Conservation (phyloP, 108 stramenopile genomes). For the Seminavis robusta region DNA sequence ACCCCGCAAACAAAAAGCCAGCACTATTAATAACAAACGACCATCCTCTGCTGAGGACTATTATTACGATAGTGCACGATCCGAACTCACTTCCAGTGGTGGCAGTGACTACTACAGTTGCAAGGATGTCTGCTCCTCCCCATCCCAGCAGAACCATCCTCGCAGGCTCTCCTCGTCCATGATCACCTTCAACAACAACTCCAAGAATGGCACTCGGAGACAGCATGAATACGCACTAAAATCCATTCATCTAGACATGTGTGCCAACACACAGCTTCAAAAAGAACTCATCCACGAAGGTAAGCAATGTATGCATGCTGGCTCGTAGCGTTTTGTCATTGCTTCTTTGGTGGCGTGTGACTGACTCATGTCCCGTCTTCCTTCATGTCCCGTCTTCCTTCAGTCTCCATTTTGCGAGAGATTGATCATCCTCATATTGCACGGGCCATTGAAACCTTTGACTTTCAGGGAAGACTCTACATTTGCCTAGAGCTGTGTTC, state of each 20-base stretch:
- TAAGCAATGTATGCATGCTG: too few relatives aligned
- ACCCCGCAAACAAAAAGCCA: not conserved
- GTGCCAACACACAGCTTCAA: constrained; percentile 22
- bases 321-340: too few relatives aligned
- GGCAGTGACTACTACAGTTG: not conserved
- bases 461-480: constrained; percentile 34
- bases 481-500: constrained; percentile 57
- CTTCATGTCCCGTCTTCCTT: too few relatives aligned
- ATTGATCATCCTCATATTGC: constrained; percentile 93
- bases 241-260: constrained; percentile 57
- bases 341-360: too few relatives aligned
- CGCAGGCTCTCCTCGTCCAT: too few relatives aligned
- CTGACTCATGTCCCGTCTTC: too few relatives aligned
- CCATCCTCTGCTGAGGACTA: too few relatives aligned
- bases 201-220: too few relatives aligned
- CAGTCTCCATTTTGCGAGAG: constrained; percentile 68
- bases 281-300: constrained; percentile 73
- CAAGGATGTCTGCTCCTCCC: too few relatives aligned
- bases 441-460: constrained; percentile 74
- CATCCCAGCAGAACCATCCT: too few relatives aligned
- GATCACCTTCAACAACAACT: too few relatives aligned
- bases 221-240: constrained; percentile 55
- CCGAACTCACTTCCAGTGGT: not conserved
- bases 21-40: not conserved
- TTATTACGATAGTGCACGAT: not conserved